phyloP scores from a whole-genome alignment of 164 flowering plant species.

The Berberis vulgaris region DNA sequence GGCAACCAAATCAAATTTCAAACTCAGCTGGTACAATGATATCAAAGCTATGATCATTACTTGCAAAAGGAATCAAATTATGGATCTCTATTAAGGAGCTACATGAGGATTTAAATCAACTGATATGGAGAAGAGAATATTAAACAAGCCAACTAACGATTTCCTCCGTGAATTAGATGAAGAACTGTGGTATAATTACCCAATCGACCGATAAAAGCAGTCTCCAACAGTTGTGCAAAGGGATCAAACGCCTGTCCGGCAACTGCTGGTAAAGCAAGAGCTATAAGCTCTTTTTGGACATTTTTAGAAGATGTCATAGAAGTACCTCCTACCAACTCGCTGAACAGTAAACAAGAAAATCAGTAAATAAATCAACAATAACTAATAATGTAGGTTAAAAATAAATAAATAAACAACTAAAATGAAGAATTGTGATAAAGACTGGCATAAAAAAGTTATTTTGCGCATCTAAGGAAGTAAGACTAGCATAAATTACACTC shows the following conservation, averaged over 20 bases:
- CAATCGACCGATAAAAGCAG: slow-evolving; percentile 88
- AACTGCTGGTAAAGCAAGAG: slow-evolving; percentile 81
- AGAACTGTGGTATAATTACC: slow-evolving; percentile 29
- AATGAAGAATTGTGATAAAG: too few species aligned
- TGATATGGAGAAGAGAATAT: not conserved
- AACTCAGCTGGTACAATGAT: too few species aligned
- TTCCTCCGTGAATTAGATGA: too few species aligned
- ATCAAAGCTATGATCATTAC: not conserved
- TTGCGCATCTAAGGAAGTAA: too few species aligned
- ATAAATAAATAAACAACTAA: too few species aligned
- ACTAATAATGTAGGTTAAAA: too few species aligned
- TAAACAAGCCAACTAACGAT: not conserved
- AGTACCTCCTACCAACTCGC: slow-evolving; percentile 24
- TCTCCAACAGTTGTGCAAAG: slow-evolving; percentile 81
- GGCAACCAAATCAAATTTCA: too few species aligned
- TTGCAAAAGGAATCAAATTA: not conserved
- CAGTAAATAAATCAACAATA: not conserved
- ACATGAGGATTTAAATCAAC: not conserved
- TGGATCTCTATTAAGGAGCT: not conserved
- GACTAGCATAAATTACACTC: too few species aligned
- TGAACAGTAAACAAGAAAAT: slow-evolving; percentile 16
- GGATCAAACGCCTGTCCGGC: slow-evolving; percentile 96
- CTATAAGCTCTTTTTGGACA: slow-evolving; percentile 52
- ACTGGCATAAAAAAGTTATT: too few species aligned
- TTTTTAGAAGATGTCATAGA: slow-evolving; percentile 17